These are phyloP conservation scores for Colletotrichum graminicola DNA, from an alignment of 2,329 filamentous ascomycete genomes.

Conservation along the genomic window DNA sequence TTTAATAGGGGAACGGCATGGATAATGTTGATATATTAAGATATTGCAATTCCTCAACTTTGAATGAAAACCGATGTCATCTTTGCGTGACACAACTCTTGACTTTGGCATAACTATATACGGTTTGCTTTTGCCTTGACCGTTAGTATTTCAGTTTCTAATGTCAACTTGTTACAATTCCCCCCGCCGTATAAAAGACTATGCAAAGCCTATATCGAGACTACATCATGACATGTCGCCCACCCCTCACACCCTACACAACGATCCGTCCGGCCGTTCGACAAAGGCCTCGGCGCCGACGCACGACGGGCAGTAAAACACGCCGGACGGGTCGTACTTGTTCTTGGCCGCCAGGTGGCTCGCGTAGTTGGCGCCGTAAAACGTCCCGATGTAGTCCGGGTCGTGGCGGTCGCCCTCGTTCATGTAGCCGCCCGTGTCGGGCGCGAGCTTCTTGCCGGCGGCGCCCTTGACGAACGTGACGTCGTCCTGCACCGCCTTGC, in stretches of 20 bases:
- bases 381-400: conserved; percentile 49
- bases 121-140: no score
- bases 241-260: conserved; percentile 27
- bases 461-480: conserved; percentile 48
- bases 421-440: conserved; percentile 56
- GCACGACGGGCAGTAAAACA: conserved; percentile 55
- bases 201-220: no score
- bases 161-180: no score
- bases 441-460: conserved; percentile 52
- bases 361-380: conserved; percentile 52
- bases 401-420: conserved; percentile 57
- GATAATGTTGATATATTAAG: no score
- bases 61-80: no score
- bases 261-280: conserved; percentile 45
- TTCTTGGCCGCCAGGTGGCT: conserved; percentile 50
- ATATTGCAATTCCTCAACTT: no score
- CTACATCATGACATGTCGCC: no score
- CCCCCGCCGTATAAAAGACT: no score
- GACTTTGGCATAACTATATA: no score
- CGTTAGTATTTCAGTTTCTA: no score
- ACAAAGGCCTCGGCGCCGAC: conserved; percentile 53
- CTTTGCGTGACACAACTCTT: no score
- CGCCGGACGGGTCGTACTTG: conserved; percentile 49
- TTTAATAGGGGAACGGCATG: no score
- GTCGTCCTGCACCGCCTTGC: conserved; percentile 45